These are phyloP conservation scores for Oryza coarctata DNA, from an alignment of 176 grass and related monocot species.

Conservation along the genomic window DNA sequence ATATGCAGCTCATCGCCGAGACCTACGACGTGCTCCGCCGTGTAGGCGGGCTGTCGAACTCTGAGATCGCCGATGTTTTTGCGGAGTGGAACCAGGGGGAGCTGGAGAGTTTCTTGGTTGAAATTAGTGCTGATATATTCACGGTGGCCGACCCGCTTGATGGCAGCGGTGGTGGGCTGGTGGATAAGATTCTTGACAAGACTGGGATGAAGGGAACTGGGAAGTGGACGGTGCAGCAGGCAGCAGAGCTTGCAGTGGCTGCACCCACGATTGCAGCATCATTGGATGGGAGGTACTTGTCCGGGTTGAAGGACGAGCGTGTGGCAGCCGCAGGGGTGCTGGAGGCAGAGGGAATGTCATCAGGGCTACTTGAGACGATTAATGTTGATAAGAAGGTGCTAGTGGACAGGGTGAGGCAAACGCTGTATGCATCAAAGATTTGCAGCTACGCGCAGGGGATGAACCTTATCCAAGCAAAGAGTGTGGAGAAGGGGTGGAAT, in stretches of 20 bases:
- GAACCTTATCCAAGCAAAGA: conserved; percentile 83
- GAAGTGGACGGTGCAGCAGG: conserved; percentile 95
- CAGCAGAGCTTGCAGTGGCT: conserved; percentile 67
- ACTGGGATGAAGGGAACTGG: conserved; percentile 94
- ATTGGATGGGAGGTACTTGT: conserved; percentile 63
- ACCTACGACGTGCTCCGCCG: conserved; percentile 72
- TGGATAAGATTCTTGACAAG: conserved; percentile 90
- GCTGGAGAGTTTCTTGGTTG: conserved; percentile 88
- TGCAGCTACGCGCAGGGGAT: conserved; percentile 99
- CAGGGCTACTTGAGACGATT: conserved; percentile 38
- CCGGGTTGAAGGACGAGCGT: conserved; percentile 88
- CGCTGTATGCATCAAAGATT: conserved; percentile 79
- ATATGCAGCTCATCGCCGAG: conserved; percentile 87
- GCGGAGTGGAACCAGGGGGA: conserved; percentile 74
- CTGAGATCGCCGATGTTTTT: conserved; percentile 66
- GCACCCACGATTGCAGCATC: conserved; percentile 71
- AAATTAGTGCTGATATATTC: conserved; percentile 81
- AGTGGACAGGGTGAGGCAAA: conserved; percentile 73
- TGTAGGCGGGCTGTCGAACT: conserved; percentile 53
- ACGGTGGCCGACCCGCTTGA: conserved; percentile 49
- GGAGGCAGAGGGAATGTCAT: conserved; percentile 64
- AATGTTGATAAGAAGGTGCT: conserved; percentile 67
- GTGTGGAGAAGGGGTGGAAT: conserved; percentile 78
- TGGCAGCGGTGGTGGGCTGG: conserved; percentile 30
- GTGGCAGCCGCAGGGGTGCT: conserved; percentile 63